Base-by-base conservation (phyloP, 352 stramenopile genomes). In the Phytopythium vexans region DNA sequence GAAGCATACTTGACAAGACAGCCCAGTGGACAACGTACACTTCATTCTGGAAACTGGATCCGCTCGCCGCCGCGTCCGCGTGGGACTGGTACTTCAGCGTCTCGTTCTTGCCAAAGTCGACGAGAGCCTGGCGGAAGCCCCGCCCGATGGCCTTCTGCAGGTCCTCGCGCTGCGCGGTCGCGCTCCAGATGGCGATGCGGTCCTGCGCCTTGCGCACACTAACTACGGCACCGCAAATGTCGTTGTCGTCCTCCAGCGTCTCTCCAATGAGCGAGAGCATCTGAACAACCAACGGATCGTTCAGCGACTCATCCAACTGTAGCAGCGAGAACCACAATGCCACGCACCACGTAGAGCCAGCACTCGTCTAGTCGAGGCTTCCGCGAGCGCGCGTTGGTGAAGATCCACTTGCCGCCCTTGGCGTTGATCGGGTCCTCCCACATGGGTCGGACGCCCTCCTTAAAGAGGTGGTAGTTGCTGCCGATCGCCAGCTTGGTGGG, bases 391-490 rank as follows among this genome's bases (percentile, higher is more conserved):
- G 90, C 77, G 45, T 98, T 97, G 12, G 94, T 98, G 39, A 99
- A 89, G 55, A 99, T 96, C 80, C 96, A 99, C 74, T 98, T 99
- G 58, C 96, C 96, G 35, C 96, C 96, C 68, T 86, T 97, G 57
- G 72, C 82, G 70, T 98, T 98, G 39, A 86, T 77, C 21, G 87
- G 81, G 68, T 99, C 95, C 75, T 99, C 96, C 96, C 96, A 99
- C 89, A 98, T 98, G 21, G 96, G 96, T 50, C 94, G 82, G 41
- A 98, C 92, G 44, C 95, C 95, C 43, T 98, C 80, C 69, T 97
- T 97, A 69, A 99, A 99, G 58, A 99, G 77, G 67, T 98, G 95
- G 73, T 98, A 99, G 83, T 99, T 98, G 65, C 88, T 97, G 64
- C 89, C 87, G 11, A 93, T 74, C 43, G 85, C 73, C 36, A 98